Conservation (phyloP, 176 grass and related monocot genomes). For the Neostapfia colusana region DNA sequence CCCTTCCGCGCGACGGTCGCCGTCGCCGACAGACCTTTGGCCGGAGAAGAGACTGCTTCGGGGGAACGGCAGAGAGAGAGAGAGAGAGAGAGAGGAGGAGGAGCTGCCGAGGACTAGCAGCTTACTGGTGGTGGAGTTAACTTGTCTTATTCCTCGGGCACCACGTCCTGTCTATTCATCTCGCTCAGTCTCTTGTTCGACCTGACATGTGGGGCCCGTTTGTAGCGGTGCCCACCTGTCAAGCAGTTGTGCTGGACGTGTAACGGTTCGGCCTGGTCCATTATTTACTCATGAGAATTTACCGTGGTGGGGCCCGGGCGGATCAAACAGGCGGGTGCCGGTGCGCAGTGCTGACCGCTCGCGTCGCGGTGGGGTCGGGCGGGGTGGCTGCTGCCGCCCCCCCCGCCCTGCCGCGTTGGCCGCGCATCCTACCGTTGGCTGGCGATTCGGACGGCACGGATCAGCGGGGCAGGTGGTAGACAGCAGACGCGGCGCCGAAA, state of each 20-base stretch:
- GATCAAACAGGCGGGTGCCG: constrained; percentile 48
- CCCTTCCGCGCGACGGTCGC: constrained; percentile 9
- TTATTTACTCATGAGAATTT: background rate
- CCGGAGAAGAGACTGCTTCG: constrained; percentile 29
- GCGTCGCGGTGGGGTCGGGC: constrained; percentile 42
- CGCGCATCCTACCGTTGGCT: background rate
- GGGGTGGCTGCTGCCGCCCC: constrained; percentile 11
- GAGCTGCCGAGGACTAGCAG: constrained; percentile 44
- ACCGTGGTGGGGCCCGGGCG: constrained; percentile 22
- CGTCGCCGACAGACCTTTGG: background rate
- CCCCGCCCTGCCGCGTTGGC: constrained; percentile 22
- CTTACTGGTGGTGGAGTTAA: constrained; percentile 55
- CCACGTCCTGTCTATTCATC: background rate
- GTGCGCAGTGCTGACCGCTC: constrained; percentile 38
- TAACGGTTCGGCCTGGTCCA: background rate
- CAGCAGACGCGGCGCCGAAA: constrained; percentile 51
- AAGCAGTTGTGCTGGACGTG: rapidly evolving
- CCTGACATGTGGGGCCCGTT: background rate
- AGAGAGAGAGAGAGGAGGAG: background rate
- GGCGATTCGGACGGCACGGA: background rate
- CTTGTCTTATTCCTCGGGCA: constrained; percentile 56
- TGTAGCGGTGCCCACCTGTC: rapidly evolving
- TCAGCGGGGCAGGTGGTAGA: constrained; percentile 30
- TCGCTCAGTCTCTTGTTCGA: rapidly evolving
- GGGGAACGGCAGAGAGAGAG: constrained; percentile 22